A percentile compares a stretch with the other conserved stretches of the same genome.
These are phyloP conservation scores for Talaromyces thailandensis DNA, from an alignment of 495 filamentous ascomycete species.

Conservation along the genomic window DNA sequence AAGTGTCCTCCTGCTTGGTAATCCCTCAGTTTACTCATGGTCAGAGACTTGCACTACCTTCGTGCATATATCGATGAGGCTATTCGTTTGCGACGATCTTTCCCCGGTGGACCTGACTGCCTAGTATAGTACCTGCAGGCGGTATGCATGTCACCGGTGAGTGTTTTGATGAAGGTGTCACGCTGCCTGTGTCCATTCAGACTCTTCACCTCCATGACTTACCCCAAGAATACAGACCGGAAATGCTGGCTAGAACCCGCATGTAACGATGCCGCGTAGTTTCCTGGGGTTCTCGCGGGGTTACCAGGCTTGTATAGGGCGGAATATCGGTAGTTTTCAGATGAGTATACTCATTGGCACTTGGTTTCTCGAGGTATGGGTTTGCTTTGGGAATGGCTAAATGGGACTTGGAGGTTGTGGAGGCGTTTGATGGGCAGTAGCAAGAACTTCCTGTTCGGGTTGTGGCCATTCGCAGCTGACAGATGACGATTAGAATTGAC, in stretches of 20 bases:
- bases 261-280: neutral
- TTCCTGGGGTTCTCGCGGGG: neutral
- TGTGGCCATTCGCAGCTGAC: neutral
- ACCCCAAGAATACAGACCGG: neutral
- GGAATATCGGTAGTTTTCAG: neutral
- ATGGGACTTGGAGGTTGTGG: neutral
- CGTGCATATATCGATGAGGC: neutral
- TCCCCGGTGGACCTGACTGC: neutral
- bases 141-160: neutral
- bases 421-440: neutral
- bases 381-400: neutral
- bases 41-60: neutral
- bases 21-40: neutral
- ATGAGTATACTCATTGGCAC: neutral
- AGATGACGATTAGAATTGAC: neutral
- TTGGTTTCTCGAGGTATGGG: neutral
- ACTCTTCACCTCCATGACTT: neutral
- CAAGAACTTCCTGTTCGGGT: neutral
- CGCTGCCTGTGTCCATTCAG: neutral
- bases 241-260: neutral
- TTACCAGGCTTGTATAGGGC: neutral
- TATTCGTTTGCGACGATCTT: neutral
- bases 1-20: neutral
- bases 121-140: neutral
- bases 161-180: neutral